Evolutionary conservation across 108 stramenopile genomes (phyloP), one percentile per base, ranked within the genome.

Genomic region (Cyclotella baltica): DNA sequence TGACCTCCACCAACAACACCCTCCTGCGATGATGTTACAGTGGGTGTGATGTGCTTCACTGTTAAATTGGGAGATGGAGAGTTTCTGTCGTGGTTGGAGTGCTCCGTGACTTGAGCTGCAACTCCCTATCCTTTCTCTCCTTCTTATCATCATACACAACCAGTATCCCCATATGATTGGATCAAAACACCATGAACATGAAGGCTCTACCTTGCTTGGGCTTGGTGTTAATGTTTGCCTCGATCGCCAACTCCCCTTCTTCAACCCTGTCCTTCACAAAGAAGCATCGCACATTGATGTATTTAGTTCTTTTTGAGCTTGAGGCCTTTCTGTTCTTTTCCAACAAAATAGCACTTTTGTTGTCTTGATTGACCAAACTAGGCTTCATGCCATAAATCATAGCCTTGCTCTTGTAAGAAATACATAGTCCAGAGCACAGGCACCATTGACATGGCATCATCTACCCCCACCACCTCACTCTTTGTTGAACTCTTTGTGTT

Each of bases 351-450:
- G 85, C 76, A 48, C 83, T 88, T 43, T 70, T 35, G 50, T 88
- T 88, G 55, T 88, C 88, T 63, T 88, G 85, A 33, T 80, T 73
- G 18, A 88, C 19, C 10, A 85, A 25, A 37, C 43, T 78, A 3
- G 67, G 57, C 2, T 67, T 50, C 22, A 87, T 46, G 28, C n/a
- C n/a, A n/a, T n/a, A n/a, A n/a, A n/a, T 65, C 11, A 37, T 74
- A 72, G 52, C 86, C 85, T 73, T 90, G 89, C 23, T 31, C 80
- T 43, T 79, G 51, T 52, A 88, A n/a, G 77, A 86, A 90, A 13
- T 77, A 36, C 9, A 20, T 37, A 15, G 75, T 67, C 86, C 86
- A 90, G 2, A 90, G n/a, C n/a, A n/a, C n/a, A n/a, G n/a, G 61
- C 0, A 78, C 61, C 5, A 65, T 38, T 27, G 74, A 58, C 57